phyloP scores from a whole-genome alignment of 2,329 filamentous ascomycete genomes.

The Rachicladosporium sp. region DNA sequence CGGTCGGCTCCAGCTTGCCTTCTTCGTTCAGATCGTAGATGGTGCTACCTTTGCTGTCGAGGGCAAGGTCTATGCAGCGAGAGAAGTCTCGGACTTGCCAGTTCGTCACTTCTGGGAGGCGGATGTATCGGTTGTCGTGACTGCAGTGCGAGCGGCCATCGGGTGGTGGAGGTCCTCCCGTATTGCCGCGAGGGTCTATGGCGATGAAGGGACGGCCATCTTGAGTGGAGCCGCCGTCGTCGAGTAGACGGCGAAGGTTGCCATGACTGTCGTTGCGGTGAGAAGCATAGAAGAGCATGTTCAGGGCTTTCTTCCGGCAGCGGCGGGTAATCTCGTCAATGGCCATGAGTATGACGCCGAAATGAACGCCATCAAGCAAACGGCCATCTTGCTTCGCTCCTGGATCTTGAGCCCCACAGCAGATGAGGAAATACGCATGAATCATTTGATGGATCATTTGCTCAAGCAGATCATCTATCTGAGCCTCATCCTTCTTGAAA shows the following conservation, averaged over 20 bases:
- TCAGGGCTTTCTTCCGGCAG: slow-evolving; percentile 17
- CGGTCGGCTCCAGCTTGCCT: slow-evolving; percentile 19
- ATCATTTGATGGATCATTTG: slow-evolving; percentile 34
- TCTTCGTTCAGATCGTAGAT: slow-evolving; percentile 22
- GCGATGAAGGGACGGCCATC: slow-evolving; percentile 9
- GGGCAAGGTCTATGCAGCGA: slow-evolving; percentile 23
- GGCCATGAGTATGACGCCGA: slow-evolving; percentile 28
- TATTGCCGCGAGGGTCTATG: slow-evolving; percentile 11
- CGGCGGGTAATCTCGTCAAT: slow-evolving; percentile 23
- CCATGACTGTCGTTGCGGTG: neutral
- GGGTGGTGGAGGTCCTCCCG: slow-evolving; percentile 8
- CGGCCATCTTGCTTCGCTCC: slow-evolving; percentile 22
- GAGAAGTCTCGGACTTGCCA: slow-evolving; percentile 20
- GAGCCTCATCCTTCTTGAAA: slow-evolving; percentile 17
- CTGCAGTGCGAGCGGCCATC: slow-evolving; percentile 20
- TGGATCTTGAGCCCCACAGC: slow-evolving; percentile 26
- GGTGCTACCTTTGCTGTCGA: slow-evolving; percentile 22
- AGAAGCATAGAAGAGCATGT: slow-evolving; percentile 22
- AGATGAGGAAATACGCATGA: slow-evolving; percentile 32
- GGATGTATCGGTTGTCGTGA: slow-evolving; percentile 19
- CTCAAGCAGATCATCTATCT: slow-evolving; percentile 24
- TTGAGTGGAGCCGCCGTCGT: neutral
- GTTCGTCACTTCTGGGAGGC: slow-evolving; percentile 18
- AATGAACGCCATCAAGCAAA: slow-evolving; percentile 27
- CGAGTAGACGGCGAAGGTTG: neutral